Conservation (phyloP, 139 green algal species). For the Monoraphidium neglectum region DNA sequence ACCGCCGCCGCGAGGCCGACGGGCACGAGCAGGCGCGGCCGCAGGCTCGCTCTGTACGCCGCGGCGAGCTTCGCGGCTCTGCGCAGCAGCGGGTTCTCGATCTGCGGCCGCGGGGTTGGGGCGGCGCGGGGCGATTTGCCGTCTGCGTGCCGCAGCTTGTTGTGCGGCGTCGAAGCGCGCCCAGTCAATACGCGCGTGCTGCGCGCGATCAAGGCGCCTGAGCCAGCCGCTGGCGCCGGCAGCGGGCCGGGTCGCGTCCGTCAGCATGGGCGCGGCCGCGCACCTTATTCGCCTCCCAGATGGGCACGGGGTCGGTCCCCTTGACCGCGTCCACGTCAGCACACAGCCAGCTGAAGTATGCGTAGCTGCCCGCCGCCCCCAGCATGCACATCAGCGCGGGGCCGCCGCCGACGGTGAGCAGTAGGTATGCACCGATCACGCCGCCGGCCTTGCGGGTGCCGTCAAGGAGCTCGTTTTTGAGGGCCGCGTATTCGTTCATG, state of each 20-base stretch:
- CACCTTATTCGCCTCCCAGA: slow-evolving; percentile 57
- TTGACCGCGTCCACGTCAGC: slow-evolving; percentile 55
- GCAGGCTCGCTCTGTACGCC: slow-evolving; percentile 52
- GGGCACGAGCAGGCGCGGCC: slow-evolving; percentile 64
- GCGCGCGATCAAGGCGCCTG: too few relatives aligned
- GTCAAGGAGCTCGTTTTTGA: slow-evolving; percentile 58
- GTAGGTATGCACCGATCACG: slow-evolving; percentile 58
- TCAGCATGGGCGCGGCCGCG: neutral
- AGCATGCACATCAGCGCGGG: slow-evolving; percentile 57
- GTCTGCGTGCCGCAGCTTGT: too few relatives aligned
- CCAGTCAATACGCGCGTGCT: too few relatives aligned
- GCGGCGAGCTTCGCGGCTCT: slow-evolving; percentile 49
- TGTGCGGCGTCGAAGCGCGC: too few relatives aligned
- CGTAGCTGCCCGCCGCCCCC: slow-evolving; percentile 49
- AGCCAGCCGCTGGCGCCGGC: too few relatives aligned
- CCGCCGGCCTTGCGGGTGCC: slow-evolving; percentile 63
- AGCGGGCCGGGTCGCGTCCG: too few relatives aligned
- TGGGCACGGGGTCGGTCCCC: slow-evolving; percentile 42
- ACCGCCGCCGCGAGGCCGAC: slow-evolving; percentile 37
- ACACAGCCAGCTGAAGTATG: slow-evolving; percentile 60
- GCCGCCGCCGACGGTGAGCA: slow-evolving; percentile 54
- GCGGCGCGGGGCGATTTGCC: too few relatives aligned
- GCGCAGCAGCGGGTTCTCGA: slow-evolving; percentile 35
- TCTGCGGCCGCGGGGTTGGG: slow-evolving; percentile 34
- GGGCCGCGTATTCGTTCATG: slow-evolving; percentile 57